phyloP scores from a whole-genome alignment of 2,329 filamentous ascomycete genomes.

The Chalara sp. region DNA sequence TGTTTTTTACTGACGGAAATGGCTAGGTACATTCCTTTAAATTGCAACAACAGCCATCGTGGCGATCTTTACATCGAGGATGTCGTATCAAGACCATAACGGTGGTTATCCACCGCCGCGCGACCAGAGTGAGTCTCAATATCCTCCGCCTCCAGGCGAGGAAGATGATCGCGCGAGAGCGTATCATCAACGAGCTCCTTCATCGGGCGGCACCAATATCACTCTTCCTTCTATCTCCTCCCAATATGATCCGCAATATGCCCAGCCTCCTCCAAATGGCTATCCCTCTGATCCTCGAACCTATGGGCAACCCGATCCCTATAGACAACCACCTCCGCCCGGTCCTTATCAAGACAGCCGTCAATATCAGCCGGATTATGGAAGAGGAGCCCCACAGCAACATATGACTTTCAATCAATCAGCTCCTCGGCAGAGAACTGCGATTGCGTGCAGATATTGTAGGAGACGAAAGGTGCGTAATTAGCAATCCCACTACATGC shows the following conservation, averaged over 20 bases:
- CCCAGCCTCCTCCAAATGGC: constrained; percentile 16
- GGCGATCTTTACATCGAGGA: constrained; percentile 23
- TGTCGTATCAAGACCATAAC: constrained; percentile 26
- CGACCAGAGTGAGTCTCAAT: constrained; percentile 19
- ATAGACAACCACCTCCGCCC: constrained; percentile 14
- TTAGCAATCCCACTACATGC: background rate
- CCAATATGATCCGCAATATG: constrained; percentile 22
- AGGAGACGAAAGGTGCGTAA: constrained; percentile 47
- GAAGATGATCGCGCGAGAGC: constrained; percentile 26
- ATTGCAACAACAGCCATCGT: constrained; percentile 14
- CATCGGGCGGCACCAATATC: constrained; percentile 15
- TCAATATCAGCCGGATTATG: constrained; percentile 21
- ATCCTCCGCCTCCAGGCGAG: constrained; percentile 25
- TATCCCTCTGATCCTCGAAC: constrained; percentile 19
- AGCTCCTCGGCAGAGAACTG: constrained; percentile 52
- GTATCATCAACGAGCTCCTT: constrained; percentile 23
- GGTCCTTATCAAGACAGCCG: constrained; percentile 20
- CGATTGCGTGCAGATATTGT: constrained; percentile 55
- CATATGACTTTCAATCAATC: constrained; percentile 34
- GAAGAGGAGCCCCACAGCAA: constrained; percentile 16
- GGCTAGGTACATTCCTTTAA: too few relatives aligned
- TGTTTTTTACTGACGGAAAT: too few relatives aligned
- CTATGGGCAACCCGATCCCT: constrained; percentile 19
- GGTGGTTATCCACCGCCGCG: constrained; percentile 24
- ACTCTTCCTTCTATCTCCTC: constrained; percentile 24